These are phyloP conservation scores for Cladorrhinum sp. DNA, from an alignment of 2,329 filamentous ascomycete species.

Conservation along the genomic window DNA sequence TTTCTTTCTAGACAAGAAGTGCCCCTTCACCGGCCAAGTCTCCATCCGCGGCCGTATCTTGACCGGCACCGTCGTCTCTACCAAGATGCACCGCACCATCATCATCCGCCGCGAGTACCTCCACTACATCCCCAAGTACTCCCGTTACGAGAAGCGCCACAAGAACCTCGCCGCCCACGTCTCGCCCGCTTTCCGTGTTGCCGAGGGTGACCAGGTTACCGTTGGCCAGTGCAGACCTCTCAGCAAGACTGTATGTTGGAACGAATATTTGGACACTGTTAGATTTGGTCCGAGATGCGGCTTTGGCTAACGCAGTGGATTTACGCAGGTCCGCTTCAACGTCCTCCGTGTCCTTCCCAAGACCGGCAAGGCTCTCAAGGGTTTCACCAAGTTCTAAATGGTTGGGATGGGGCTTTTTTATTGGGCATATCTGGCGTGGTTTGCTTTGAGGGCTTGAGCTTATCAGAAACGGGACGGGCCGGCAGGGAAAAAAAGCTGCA, in stretches of 20 bases:
- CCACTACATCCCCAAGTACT: constrained; percentile 99
- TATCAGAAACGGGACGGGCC: constrained; percentile 32
- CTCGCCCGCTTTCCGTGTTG: constrained; percentile 99
- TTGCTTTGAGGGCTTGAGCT: constrained; percentile 35
- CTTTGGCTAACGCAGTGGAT: constrained; percentile 15
- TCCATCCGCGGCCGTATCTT: constrained; percentile 99
- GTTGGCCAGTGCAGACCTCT: constrained; percentile 99
- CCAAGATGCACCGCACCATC: constrained; percentile 99
- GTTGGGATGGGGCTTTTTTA: constrained; percentile 28
- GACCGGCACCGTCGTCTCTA: constrained; percentile 97
- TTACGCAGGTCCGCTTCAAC: constrained; percentile 89
- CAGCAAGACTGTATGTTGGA: constrained; percentile 90
- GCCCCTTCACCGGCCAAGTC: constrained; percentile 98
- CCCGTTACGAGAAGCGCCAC: constrained; percentile 99
- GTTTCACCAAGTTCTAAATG: constrained; percentile 96
- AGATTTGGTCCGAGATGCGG: not conserved
- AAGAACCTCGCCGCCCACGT: constrained; percentile 99
- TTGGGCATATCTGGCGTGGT: constrained; percentile 36
- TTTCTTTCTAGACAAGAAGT: constrained; percentile 90
- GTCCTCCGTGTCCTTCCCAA: constrained; percentile 97
- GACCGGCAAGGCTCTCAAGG: constrained; percentile 96
- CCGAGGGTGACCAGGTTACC: constrained; percentile 98
- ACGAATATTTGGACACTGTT: not conserved
- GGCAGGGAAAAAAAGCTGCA: constrained; percentile 29
- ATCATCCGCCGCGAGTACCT: constrained; percentile 99